A percentile compares a stretch with the other conserved stretches of the same genome.
Evolutionary conservation across 176 grass and related monocot species (phyloP).

Genomic region (Bolboschoenus planiculmis): DNA sequence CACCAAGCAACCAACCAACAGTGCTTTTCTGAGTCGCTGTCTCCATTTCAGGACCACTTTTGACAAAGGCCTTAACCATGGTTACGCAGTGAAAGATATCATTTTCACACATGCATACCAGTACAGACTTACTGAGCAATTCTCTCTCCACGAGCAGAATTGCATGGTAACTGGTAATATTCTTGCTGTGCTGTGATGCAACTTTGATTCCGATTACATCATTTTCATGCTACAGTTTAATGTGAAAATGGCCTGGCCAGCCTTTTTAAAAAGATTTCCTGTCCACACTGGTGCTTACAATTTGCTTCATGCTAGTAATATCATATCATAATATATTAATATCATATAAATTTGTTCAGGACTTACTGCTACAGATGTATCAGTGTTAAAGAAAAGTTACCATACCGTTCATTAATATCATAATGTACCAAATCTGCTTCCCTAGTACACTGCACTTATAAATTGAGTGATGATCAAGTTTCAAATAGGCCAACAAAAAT

Average conservation of each 20-base stretch:
- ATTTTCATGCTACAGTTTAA: not conserved
- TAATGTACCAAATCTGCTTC: not conserved
- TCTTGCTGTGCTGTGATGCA: not conserved
- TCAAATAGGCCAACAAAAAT: not conserved
- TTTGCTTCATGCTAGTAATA: not conserved
- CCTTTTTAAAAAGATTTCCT: constrained; percentile 11
- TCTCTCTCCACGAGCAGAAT: not conserved
- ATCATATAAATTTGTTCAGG: not conserved
- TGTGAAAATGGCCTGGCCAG: not conserved
- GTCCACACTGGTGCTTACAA: not conserved
- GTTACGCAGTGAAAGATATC: not conserved
- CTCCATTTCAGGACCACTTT: constrained; percentile 21
- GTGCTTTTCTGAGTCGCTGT: constrained; percentile 24
- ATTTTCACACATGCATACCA: constrained; percentile 16
- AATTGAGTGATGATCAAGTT: not conserved
- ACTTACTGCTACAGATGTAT: not conserved
- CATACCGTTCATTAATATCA: not conserved
- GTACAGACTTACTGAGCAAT: constrained; percentile 6
- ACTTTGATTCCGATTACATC: constrained; percentile 18
- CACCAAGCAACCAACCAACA: constrained; percentile 20
- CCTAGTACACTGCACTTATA: not conserved
- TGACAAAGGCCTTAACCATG: not conserved
- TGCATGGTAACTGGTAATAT: constrained; percentile 19
- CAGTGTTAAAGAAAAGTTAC: not conserved
- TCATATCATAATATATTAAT: not conserved